Base-by-base conservation (phyloP, 2,329 filamentous ascomycete genomes). In the Xylariaceae sp. region DNA sequence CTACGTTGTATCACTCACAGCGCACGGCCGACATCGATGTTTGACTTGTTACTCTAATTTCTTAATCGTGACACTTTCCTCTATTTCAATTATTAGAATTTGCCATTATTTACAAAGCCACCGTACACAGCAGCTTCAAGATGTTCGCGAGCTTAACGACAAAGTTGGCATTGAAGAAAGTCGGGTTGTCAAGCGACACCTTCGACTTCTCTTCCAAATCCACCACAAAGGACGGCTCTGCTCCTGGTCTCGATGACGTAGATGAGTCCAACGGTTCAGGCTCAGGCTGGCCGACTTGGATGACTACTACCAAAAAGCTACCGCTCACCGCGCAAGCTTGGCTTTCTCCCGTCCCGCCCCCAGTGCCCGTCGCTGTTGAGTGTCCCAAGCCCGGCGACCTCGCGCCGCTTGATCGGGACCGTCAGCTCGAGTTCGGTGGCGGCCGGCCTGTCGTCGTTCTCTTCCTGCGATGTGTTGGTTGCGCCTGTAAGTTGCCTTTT, bases 141-240 rank as follows among this genome's bases (percentile, higher is more conserved):
- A 86, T 86, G 83, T 78, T 86, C 67, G 79, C 79, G 65, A 80
- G 75, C 62, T 72, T 87, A 54, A 78, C 79, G 14, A 82, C 83
- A 41, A 86, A 86, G 71, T 73, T 86, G 62, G 84, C 83, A 59
- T 75, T 87, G 64, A 82, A 78, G 62, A 85, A 83, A 68, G 78
- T 78, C 47, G 83, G 84, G 67, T 70, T 86, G 52, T 77, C 80
- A 34, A 79, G 75, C 70, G 74, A 85, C 63, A 71, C 78, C 43
- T 72, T 86, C 53, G 74, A 80, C 69, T 74, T 79, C 58, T 67
- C 70, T 56, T 67, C 70, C 49, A 73, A 56, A 65, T 62, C 45
- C 31, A 71, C 61, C 31, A 63, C 63, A 33, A 54, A 57, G 8
- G 53, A 65, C 40, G 62, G 62, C 49, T 65, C 60, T 19, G 37